A percentile compares a stretch with the other conserved stretches of the same genome.
These are phyloP conservation scores for Lonicera japonica DNA, from an alignment of 129 eudicot species.

Conservation along the genomic window DNA sequence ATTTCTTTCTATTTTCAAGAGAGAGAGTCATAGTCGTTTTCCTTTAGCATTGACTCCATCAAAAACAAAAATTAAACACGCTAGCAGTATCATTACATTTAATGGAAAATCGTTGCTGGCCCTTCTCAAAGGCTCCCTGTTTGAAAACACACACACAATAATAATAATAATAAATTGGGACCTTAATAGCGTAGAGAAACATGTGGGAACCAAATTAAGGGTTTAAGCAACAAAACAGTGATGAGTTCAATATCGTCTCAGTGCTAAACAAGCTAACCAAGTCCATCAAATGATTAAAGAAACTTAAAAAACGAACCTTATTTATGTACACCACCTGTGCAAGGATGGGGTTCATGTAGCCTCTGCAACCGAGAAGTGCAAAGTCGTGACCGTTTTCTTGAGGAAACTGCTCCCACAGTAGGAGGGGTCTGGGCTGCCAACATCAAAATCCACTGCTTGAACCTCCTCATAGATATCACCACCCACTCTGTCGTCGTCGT, in stretches of 20 bases:
- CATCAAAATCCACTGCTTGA: conserved; percentile 31
- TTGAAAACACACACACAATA: too few relatives aligned
- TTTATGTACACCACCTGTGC: conserved; percentile 23
- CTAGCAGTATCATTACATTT: too few relatives aligned
- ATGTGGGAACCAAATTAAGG: too few relatives aligned
- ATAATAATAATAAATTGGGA: too few relatives aligned
- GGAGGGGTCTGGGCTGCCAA: conserved; percentile 40
- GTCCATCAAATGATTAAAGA: neutral
- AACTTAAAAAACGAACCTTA: conserved; percentile 10
- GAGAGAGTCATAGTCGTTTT: too few relatives aligned
- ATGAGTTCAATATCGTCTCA: neutral
- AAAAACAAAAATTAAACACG: too few relatives aligned
- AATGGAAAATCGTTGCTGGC: too few relatives aligned
- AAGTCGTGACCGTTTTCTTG: conserved; percentile 38
- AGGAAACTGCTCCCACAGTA: conserved; percentile 75
- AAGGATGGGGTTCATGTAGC: conserved; percentile 38
- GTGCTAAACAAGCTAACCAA: too few relatives aligned
- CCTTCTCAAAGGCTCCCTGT: too few relatives aligned
- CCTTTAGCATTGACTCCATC: too few relatives aligned
- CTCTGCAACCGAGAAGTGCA: conserved; percentile 68
- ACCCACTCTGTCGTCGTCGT: conserved; percentile 8
- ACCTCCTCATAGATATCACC: conserved; percentile 18
- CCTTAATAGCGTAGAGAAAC: too few relatives aligned
- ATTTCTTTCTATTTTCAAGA: too few relatives aligned
- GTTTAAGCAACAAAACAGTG: neutral